A percentile compares a stretch with the other conserved stretches of the same genome.
Evolutionary conservation across 768 basidiomycete genomes (phyloP).

Genomic region (Mrakia frigida): DNA sequence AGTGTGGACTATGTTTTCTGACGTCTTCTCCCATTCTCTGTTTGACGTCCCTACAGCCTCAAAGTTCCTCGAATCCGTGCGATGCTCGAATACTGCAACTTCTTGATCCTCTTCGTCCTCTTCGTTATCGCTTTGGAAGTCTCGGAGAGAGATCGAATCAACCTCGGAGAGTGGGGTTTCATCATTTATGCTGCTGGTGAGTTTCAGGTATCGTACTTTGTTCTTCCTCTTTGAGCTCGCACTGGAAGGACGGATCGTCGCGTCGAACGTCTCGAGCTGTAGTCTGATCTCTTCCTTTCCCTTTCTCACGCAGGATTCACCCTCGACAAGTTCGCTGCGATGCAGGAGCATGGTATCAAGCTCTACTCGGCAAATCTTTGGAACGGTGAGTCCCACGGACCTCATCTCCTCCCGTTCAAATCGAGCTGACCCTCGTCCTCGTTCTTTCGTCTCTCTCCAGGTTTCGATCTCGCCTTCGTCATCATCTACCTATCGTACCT

Average conservation of each 20-base stretch:
- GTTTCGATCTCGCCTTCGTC: constrained; percentile 88
- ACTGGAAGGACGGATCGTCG: too few relatives aligned
- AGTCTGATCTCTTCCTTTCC: neutral
- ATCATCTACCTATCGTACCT: constrained; percentile 68
- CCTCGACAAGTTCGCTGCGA: constrained; percentile 84
- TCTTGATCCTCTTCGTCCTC: constrained; percentile 70
- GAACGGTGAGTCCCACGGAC: constrained; percentile 29
- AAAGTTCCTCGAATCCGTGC: constrained; percentile 91
- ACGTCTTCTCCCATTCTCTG: too few relatives aligned
- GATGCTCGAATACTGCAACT: constrained; percentile 83
- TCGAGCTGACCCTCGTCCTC: too few relatives aligned
- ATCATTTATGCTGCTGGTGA: constrained; percentile 56
- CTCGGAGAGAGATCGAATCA: constrained; percentile 58
- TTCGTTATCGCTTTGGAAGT: constrained; percentile 76
- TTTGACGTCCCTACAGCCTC: constrained; percentile 49
- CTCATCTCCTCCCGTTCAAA: neutral
- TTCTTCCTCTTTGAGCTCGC: neutral
- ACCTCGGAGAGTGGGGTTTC: constrained; percentile 63
- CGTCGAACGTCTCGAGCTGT: too few relatives aligned
- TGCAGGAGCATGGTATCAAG: constrained; percentile 90
- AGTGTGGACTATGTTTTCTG: too few relatives aligned
- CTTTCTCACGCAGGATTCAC: constrained; percentile 62
- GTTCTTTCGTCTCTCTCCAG: constrained; percentile 39
- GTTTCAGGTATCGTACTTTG: constrained; percentile 10
- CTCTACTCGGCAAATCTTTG: constrained; percentile 42